phyloP scores from a whole-genome alignment of 2,329 filamentous ascomycete genomes.

The Sclerotinia minor region DNA sequence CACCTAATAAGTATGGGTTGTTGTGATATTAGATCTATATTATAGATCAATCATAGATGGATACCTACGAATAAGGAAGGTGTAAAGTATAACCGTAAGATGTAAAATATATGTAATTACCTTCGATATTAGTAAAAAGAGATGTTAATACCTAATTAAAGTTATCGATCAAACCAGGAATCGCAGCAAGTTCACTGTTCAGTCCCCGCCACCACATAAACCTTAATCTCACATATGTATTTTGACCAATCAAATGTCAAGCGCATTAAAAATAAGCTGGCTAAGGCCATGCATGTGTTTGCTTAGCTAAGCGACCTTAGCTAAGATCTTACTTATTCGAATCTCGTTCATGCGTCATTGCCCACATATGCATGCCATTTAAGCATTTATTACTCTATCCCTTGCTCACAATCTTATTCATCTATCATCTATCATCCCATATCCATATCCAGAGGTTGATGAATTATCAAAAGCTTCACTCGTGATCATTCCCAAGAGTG shows the following conservation, averaged over 20 bases:
- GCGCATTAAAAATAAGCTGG: neutral
- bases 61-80: neutral
- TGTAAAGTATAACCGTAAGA: too few relatives aligned
- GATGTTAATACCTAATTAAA: neutral
- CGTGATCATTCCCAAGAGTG: too few relatives aligned
- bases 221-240: neutral
- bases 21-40: too few relatives aligned
- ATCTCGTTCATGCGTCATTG: constrained; percentile 2
- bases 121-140: neutral
- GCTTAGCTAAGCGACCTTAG: too few relatives aligned
- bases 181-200: neutral
- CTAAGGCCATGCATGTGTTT: neutral
- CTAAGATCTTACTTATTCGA: neutral
- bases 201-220: neutral
- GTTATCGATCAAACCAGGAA: neutral
- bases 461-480: neutral
- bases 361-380: neutral
- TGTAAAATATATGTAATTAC: neutral
- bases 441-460: too few relatives aligned
- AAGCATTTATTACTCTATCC: too few relatives aligned
- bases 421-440: too few relatives aligned
- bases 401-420: neutral
- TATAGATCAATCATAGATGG: neutral
- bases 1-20: too few relatives aligned
- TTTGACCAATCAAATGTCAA: neutral